phyloP scores from a whole-genome alignment of 805 yeast species.

The Starmerella gropengiesseri region DNA sequence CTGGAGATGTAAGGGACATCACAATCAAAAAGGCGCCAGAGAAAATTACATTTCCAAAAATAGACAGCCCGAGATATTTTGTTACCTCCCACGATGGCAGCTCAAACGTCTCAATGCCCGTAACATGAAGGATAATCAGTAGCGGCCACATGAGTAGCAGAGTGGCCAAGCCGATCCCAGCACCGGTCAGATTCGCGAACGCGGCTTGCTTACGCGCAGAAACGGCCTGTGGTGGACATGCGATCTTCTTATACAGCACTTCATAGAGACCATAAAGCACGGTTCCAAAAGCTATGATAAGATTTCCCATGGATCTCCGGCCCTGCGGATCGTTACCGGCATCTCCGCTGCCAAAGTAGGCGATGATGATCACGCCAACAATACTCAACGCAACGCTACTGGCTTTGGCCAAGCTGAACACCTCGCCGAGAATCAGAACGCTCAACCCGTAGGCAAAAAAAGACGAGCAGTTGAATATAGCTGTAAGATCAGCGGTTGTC shows the following conservation, averaged over 20 bases:
- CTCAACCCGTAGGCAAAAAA: conserved; percentile 81
- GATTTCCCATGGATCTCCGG: conserved; percentile 54
- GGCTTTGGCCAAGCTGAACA: conserved; percentile 50
- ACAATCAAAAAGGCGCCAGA: conserved; percentile 62
- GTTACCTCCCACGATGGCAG: conserved; percentile 38
- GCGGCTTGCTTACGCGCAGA: conserved; percentile 61
- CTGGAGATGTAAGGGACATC: conserved; percentile 80
- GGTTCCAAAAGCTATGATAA: conserved; percentile 63
- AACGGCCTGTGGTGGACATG: conserved; percentile 65
- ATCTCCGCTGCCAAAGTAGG: conserved; percentile 36
- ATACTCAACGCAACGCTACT: conserved; percentile 62
- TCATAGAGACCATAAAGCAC: conserved; percentile 72
- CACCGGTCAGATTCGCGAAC: conserved; percentile 68
- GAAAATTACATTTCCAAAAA: conserved; percentile 53
- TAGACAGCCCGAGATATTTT: conserved; percentile 41
- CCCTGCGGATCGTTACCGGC: conserved; percentile 37
- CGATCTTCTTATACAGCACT: conserved; percentile 62
- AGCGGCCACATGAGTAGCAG: conserved; percentile 39
- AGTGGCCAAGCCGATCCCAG: conserved; percentile 52
- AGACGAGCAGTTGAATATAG: conserved; percentile 82
- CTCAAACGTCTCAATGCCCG: conserved; percentile 48
- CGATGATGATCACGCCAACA: conserved; percentile 65
- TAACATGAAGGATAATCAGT: conserved; percentile 40
- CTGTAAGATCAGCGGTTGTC: conserved; percentile 77
- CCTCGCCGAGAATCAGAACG: conserved; percentile 59